Evolutionary conservation across 1,284 basidiomycete species (phyloP), one percentile per base, ranked within the genome.

Genomic region (Marasmius oreades): DNA sequence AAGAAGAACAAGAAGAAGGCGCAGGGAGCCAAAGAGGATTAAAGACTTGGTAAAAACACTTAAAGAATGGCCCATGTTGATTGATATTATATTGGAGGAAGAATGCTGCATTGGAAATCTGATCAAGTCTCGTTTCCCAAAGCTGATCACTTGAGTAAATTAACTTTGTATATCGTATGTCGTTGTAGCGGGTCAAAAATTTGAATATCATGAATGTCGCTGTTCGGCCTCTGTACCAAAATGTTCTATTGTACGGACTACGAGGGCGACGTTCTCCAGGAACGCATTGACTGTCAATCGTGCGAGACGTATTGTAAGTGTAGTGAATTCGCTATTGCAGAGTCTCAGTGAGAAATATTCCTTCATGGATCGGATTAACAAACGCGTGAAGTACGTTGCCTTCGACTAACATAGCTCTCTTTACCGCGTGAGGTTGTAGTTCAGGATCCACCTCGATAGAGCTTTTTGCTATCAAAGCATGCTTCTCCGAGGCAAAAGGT

Each of bases 1-100:
- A 97, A 93, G 85, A 96, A 95, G 84, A 91, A 82, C 75, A 90
- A 90, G 80, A 93, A 90, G 78, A 93, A 92, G 78, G 82, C 69
- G 75, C 80, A 14, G 73, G 65, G 10, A 73, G 65, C 8, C 64
- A 58, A n/a, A 66, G 67, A 55, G n/a, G 53, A 34, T 39, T 23
- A 50, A 14, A 28, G 20, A 50, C 24, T 7, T 5, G n/a, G 14
- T 31, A 10, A 16, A 50, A 18, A 53, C 24, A 10, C 22, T 16
- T 18, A 46, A 36, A 22, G 50, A 50, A 14, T 16, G 42, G 18
- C 52, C 18, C 4, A 39, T n/a, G 39, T 44, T n/a, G n/a, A 18
- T 42, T 42, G n/a, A 20, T n/a, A 16, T 14, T 14, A 42, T 43
- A 14, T 43, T 56, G 58, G 55, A 34, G 61, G 58, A n/a, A n/a